phyloP scores from a whole-genome alignment of 495 filamentous ascomycete genomes.

The Glarea lozoyensis region DNA sequence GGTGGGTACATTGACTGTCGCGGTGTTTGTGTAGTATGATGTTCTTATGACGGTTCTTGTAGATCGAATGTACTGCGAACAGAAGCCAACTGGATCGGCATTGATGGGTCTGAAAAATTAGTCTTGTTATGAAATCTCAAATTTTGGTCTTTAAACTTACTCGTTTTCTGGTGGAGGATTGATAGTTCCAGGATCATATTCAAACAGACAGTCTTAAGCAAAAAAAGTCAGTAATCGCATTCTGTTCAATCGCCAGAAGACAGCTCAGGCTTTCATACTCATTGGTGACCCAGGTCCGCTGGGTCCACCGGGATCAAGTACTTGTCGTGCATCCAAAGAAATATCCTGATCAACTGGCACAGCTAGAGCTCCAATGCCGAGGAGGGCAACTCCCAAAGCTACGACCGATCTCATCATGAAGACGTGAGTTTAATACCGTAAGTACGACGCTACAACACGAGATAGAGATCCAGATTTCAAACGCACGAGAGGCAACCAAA shows the following conservation, averaged over 20 bases:
- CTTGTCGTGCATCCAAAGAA: not conserved
- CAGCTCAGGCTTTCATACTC: no score
- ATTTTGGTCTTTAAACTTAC: not conserved
- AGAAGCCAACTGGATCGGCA: not conserved
- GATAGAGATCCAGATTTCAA: not conserved
- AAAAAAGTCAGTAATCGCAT: not conserved
- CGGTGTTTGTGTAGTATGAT: not conserved
- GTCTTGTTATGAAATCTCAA: not conserved
- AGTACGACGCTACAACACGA: not conserved
- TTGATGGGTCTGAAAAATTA: not conserved
- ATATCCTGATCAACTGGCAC: not conserved
- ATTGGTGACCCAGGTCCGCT: no score
- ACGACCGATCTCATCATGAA: not conserved
- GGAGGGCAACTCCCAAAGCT: not conserved
- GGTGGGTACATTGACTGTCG: not conserved
- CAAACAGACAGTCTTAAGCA: not conserved
- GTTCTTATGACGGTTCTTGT: not conserved
- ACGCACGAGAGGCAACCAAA: not conserved
- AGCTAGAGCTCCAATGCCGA: not conserved
- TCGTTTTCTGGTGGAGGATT: not conserved
- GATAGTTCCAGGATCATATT: not conserved
- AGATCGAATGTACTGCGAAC: not conserved
- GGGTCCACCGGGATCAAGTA: not conserved
- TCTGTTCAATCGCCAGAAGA: not conserved
- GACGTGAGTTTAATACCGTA: not conserved